phyloP scores from a whole-genome alignment of 148 eudicot species.

The Rhododendron simsii region DNA sequence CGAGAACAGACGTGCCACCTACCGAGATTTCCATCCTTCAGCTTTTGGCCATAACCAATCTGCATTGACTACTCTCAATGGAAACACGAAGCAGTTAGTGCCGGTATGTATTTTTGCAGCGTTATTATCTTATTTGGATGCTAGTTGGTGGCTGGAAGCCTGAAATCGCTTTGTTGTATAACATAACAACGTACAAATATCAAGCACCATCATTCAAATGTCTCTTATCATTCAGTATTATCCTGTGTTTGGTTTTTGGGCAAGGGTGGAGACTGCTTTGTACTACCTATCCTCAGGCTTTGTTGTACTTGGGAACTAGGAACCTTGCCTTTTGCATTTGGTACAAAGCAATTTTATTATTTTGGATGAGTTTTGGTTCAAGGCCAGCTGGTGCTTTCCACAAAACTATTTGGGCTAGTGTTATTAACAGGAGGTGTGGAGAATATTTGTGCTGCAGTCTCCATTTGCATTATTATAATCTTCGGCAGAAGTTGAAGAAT shows the following conservation, averaged over 20 bases:
- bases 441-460: neutral
- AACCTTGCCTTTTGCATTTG: neutral
- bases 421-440: neutral
- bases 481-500: neutral
- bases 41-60: slow-evolving; percentile 34
- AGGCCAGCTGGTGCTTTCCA: neutral
- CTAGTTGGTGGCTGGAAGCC: neutral
- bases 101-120: slow-evolving; percentile 36
- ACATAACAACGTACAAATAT: neutral
- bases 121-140: neutral
- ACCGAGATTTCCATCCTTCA: slow-evolving; percentile 36
- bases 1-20: slow-evolving; percentile 72
- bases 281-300: neutral
- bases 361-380: neutral
- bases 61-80: slow-evolving; percentile 30
- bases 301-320: neutral
- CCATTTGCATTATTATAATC: neutral
- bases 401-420: neutral
- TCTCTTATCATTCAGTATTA: neutral
- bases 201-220: neutral
- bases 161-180: neutral
- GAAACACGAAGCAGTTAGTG: slow-evolving; percentile 42
- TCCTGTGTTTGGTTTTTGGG: neutral
- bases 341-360: neutral
- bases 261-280: neutral